Base-by-base conservation (phyloP, 2,329 filamentous ascomycete genomes). In the Neonectria magnoliae region DNA sequence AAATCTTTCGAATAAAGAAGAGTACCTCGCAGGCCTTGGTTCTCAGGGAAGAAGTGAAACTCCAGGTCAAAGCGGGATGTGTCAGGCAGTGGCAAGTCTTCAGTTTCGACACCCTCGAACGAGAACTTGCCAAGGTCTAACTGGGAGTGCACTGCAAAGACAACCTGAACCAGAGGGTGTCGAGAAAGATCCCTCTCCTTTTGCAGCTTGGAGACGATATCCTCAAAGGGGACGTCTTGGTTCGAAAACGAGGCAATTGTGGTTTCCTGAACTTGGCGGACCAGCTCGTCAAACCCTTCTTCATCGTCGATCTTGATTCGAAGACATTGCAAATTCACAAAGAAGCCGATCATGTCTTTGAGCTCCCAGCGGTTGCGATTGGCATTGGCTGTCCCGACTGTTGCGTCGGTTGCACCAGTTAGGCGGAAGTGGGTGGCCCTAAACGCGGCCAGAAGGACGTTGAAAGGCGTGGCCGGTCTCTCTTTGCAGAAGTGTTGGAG, bases 271-370 rank as follows among this genome's bases (percentile, higher is more conserved):
- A 69, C 69, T 10, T 73, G 68, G 1, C 48, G 57, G 4, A 72
- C 68, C 0, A 76, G 52, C 0, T 63, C 42, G 0, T 68, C 59
- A n/a, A 76, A 74, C 0, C 61, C 47, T 6, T 57, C 57, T 1
- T 60, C 64, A 16, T 42, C 38, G n/a, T 67, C 65, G 1, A 72
- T 9, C n/a, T 48, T 55, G 33, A 71, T 58, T 3, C 72, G 55
- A 1, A 74, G 48, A n/a, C 71, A 73, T 48, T 73, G 71, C 7
- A 69, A 48, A 25, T 72, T 70, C 18, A 72, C 71, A 18, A 73
- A 71, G 60, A 72, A 73, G 4, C 67, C 65, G 25, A 70, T 55
- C 10, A 71, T 45, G 8, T 71, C 60, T 20, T 68, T 56, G 2
- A 68, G n/a, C 20, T 71, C 67, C 41, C 57, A 60, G n/a, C 61